Base-by-base conservation (phyloP, 2,329 filamentous ascomycete species). In the Xylariaceae sp. region DNA sequence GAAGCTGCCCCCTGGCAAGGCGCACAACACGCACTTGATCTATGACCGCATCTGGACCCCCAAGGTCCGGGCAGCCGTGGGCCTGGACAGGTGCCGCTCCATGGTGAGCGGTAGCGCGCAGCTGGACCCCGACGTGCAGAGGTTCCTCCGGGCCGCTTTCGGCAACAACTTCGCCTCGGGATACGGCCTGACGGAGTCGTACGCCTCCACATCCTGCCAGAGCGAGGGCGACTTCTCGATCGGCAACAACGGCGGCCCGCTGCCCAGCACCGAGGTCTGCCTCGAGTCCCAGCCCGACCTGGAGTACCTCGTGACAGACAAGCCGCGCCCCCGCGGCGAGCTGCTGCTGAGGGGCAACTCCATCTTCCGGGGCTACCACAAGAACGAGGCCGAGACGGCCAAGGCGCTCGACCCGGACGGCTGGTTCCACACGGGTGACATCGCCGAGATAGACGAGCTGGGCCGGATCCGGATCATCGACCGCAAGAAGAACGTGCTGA, bases 401-500 rank as follows among this genome's bases (percentile, higher is more conserved):
- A 92, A 92, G 65, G 73, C 82, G 0, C 71, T 97, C 31, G 87
- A 90, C 7, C 70, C 82, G 21, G 88, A 96, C 50, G 92, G 92
- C 46, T 98, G 92, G 92, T 97, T 98, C 76, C 85, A 85, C 61
- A 96, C 88, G 0, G 92, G 92, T 39, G 92, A 98, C 56, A 90
- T 98, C 50, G 87, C 81, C 57, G 77, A 81, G 48, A 73, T 98
- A 16, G 92, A 98, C 63, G 80, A 81, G 51, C 65, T 85, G 57
- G 92, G 92, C 46, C 86, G 89, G 44, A 83, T 97, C 71, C 81
- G 78, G 64, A 94, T 98, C 64, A 83, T 98, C 55, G 92, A 98
- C 65, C 88, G 92, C 55, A 83, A 88, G 67, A 98, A 98, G 83
- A 97, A 97, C 66, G 87, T 98, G n/a, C 79, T 98, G 59, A 98